Evolutionary conservation across 140 eudicot species (phyloP).

Genomic region (Eryngium alpinum): DNA sequence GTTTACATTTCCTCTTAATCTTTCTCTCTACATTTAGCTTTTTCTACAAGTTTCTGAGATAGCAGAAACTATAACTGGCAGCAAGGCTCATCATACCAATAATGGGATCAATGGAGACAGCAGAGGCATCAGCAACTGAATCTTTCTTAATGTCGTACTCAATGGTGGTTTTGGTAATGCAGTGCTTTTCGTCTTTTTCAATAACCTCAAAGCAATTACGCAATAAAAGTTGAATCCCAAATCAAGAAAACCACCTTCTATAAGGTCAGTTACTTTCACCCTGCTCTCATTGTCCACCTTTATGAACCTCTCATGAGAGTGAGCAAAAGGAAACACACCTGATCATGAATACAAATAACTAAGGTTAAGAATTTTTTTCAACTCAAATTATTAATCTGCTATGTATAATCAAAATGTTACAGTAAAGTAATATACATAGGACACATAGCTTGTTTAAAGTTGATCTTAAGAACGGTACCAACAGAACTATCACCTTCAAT

Average conservation of each 20-base stretch:
- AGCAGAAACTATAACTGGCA: no score
- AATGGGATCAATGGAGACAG: conserved; percentile 21
- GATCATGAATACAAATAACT: neutral
- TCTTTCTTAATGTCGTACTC: conserved; percentile 22
- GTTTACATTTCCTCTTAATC: no score
- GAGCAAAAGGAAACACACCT: conserved; percentile 18
- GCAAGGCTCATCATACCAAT: conserved; percentile 27
- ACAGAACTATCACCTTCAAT: no score
- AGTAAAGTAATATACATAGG: no score
- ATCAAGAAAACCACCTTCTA: conserved; percentile 41
- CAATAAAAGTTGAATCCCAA: conserved; percentile 10
- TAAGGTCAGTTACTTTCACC: conserved; percentile 31
- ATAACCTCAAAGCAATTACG: conserved; percentile 7
- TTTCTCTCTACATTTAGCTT: no score
- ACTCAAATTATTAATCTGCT: no score
- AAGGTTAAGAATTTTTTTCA: no score
- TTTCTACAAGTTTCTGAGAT: no score
- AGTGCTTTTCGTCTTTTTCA: conserved; percentile 23
- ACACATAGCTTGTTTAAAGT: no score
- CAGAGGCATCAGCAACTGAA: conserved; percentile 24
- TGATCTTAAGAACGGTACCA: no score
- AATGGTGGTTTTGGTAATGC: conserved; percentile 25
- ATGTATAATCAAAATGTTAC: no score
- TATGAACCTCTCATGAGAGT: conserved; percentile 31
- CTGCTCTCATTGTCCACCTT: conserved; percentile 25